Evolutionary conservation across 257 asterid species (phyloP).

Genomic region (Primulina eburnea): DNA sequence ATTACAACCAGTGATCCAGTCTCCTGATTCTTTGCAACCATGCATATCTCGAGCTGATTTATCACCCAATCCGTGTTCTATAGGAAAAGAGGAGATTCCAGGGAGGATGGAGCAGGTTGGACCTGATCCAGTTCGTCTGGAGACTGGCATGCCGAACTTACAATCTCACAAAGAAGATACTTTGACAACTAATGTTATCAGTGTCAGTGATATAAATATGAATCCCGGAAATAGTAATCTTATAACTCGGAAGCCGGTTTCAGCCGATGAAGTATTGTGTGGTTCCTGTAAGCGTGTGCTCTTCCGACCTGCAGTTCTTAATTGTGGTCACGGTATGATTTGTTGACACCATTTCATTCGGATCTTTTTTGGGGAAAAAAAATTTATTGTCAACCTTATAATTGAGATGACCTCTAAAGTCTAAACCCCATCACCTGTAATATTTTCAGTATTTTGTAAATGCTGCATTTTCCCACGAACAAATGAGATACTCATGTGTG

Average conservation of each 20-base stretch:
- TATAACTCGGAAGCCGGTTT: conserved; percentile 30
- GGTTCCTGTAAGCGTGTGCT: conserved; percentile 38
- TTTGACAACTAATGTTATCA: conserved; percentile 5
- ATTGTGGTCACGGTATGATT: conserved; percentile 60
- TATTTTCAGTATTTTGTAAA: conserved; percentile 31
- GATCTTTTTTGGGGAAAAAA: background rate
- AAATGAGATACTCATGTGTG: conserved; percentile 34
- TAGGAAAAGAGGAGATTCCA: conserved; percentile 9
- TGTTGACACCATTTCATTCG: conserved; percentile 11
- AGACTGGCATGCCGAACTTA: conserved; percentile 13
- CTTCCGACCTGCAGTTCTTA: conserved; percentile 48
- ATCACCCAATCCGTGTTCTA: background rate
- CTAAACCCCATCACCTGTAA: background rate
- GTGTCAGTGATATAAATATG: conserved; percentile 18
- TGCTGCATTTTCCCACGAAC: conserved; percentile 27
- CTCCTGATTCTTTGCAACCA: background rate
- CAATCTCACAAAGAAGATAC: conserved; percentile 18
- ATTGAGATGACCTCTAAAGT: background rate
- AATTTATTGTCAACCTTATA: background rate
- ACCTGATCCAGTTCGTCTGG: conserved; percentile 11
- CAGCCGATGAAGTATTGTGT: conserved; percentile 43
- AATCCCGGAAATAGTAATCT: background rate
- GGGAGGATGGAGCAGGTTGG: conserved; percentile 11
- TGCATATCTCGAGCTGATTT: conserved; percentile 15
- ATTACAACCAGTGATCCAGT: conserved; percentile 3